These are phyloP conservation scores for Phytophthora vignae DNA, from an alignment of 352 stramenopile species.

Conservation along the genomic window DNA sequence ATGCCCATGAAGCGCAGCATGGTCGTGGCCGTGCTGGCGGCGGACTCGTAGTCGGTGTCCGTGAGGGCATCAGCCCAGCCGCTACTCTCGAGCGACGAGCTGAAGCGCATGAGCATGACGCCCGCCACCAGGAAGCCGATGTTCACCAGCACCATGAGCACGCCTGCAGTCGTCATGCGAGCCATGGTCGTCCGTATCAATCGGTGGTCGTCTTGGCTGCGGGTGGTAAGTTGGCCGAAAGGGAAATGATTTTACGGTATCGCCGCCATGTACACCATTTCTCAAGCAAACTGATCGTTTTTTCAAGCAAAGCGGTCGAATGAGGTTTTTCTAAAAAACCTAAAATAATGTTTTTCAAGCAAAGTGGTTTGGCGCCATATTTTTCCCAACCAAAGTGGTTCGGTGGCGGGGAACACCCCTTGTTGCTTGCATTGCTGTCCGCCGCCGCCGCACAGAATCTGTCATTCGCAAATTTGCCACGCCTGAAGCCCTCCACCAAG, in stretches of 20 bases:
- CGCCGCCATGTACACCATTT: no score
- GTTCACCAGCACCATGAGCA: constrained; percentile 82
- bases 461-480: no score
- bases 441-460: no score
- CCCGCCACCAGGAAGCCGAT: constrained; percentile 73
- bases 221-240: not conserved
- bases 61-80: constrained; percentile 83
- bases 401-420: no score
- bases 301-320: no score
- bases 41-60: constrained; percentile 71
- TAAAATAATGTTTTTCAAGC: no score
- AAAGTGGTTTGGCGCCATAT: no score
- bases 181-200: constrained; percentile 17
- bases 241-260: constrained; percentile 34
- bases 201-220: not conserved
- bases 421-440: no score
- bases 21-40: constrained; percentile 51
- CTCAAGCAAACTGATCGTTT: no score
- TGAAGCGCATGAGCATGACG: constrained; percentile 73
- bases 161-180: constrained; percentile 52
- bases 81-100: constrained; percentile 56
- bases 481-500: no score
- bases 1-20: constrained; percentile 63
- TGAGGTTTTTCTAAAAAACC: no score
- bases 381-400: no score